Conservation (phyloP, 768 basidiomycete genomes). For the Lactarius trivialis region DNA sequence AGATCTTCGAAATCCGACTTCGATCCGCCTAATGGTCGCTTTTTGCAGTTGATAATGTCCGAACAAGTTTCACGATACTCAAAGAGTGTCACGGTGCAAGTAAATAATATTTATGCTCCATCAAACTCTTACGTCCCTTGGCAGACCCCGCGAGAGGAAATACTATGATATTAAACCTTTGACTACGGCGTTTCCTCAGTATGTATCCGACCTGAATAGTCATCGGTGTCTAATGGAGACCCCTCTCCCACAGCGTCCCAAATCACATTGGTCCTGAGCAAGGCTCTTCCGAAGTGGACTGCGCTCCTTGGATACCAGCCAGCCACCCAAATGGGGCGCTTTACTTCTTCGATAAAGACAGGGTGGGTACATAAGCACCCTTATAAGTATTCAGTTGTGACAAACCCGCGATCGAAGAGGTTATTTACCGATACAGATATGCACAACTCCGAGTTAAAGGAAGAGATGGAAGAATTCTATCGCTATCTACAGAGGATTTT, state of each 20-base stretch:
- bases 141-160: neutral
- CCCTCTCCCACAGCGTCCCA: neutral
- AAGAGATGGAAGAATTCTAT: slow-evolving; percentile 31
- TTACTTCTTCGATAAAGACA: too few species aligned
- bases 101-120: neutral
- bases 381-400: neutral
- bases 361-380: neutral
- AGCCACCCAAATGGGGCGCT: too few species aligned
- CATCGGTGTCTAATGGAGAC: neutral
- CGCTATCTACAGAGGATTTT: too few species aligned
- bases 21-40: neutral
- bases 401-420: slow-evolving; percentile 29
- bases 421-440: slow-evolving; percentile 50
- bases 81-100: neutral
- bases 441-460: slow-evolving; percentile 31
- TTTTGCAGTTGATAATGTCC: neutral
- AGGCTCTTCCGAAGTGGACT: neutral
- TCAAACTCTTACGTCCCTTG: neutral
- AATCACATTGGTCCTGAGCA: neutral
- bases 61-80: neutral
- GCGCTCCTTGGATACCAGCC: too few species aligned
- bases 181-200: neutral
- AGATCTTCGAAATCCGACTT: neutral
- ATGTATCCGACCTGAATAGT: neutral
- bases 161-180: neutral